Evolutionary conservation across 2,329 filamentous ascomycete genomes (phyloP), one percentile per base, ranked within the genome.

Genomic region (Lachnellula willkommii): DNA sequence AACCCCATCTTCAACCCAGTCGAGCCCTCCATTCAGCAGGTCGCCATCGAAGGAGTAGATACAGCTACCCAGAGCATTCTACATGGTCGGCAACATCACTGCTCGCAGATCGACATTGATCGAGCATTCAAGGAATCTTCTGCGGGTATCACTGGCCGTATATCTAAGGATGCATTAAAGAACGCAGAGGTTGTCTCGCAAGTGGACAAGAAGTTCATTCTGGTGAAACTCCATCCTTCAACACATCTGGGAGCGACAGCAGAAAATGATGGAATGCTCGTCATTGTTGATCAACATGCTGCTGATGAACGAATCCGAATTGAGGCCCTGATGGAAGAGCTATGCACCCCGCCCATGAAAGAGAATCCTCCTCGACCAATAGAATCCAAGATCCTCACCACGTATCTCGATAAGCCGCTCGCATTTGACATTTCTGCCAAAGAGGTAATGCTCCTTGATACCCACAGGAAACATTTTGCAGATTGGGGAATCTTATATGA

Each of bases 251-350:
- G 12, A 46, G 22, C 11, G 48, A 42, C 47, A 32, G n/a, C 15
- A 14, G 57, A 52, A 7, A 43, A 61, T 55, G 68, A 49, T 26
- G 60, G 68, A 2, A 63, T 84, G 1, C 73, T 97, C 4, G 78
- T 95, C 0, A 76, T 96, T 40, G 76, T 96, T 40, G 94, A 99
- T 66, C 94, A 99, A 67, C 94, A 99, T 68, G 94, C 94, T 1
- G 94, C 92, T 3, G 93, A 96, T 68, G 94, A 99, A 73, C 81
- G 94, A 47, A 84, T 88, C 60, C 84, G 85, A 1, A 80, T 97
- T 1, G 94, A 99, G 68, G 69, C 71, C 0, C 76, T 99, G 1
- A 83, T 95, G 68, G 59, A 67, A 24, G 77, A 82, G 2, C 72
- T 88, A 35, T 83, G 78, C 63, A 59, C 58, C 5, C 68, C 65